Base-by-base conservation (phyloP, 148 eudicot genomes). In the Drosera capensis region DNA sequence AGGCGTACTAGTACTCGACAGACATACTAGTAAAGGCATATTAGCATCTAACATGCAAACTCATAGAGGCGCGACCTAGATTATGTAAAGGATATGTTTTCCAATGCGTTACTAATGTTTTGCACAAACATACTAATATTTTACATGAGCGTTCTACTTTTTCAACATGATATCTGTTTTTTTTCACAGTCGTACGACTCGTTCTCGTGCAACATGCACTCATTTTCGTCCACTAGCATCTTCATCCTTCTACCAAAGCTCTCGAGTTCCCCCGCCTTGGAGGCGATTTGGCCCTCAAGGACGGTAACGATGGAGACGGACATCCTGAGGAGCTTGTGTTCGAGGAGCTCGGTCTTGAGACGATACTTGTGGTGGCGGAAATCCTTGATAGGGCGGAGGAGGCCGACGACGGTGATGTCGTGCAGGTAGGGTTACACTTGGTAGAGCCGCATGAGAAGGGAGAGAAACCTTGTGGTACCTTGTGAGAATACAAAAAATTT, bases 381-480 rank as follows among this genome's bases (percentile, higher is more conserved):
- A 23, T 78, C 77, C 12, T 78, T 94, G 14, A 90, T 88, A 15
- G 78, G 53, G 11, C 60, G 75, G 15, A 85, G 46, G 7, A 85
- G 79, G 17, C 81, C 83, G 3, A 71, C 2, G 7, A 73, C 82
- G 63, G n/a, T n/a, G n/a, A n/a, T n/a, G n/a, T 77, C 94, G 6
- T 85, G 99, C 0, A 94, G 95, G 4, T 70, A 69, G 0, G 97
- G 97, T 68, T 80, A 87, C 16, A 90, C 97, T 41, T 84, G 95
- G 96, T 77, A 24, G 96, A 83, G 36, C 82, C 28, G 25, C 92
- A 76, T 2, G 96, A 83, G 58, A 83, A 77, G 67, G n/a, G n/a
- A n/a, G n/a, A n/a, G n/a, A n/a, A n/a, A n/a, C n/a, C n/a, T n/a
- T n/a, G n/a, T n/a, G n/a, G n/a, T n/a, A n/a, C n/a, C n/a, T n/a